Conservation (phyloP, 2,329 filamentous ascomycete species). For the Endocalyx cinctus region DNA sequence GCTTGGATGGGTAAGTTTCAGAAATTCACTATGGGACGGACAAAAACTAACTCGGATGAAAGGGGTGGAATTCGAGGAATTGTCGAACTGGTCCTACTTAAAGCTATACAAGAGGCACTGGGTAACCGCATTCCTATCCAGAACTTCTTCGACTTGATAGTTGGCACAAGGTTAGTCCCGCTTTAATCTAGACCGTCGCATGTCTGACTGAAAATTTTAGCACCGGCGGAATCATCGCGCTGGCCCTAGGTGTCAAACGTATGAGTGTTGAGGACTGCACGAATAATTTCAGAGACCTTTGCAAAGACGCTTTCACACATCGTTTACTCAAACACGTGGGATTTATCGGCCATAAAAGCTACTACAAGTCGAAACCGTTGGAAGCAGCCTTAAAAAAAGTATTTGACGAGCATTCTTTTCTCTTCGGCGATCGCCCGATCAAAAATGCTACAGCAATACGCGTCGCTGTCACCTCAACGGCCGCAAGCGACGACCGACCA, state of each 20-base stretch:
- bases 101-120: conserved; percentile 24
- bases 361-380: conserved; percentile 27
- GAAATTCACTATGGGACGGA: too few species aligned
- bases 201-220: conserved; percentile 4
- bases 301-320: conserved; percentile 23
- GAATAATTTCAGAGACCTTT: conserved; percentile 27
- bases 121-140: conserved; percentile 25
- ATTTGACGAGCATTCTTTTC: conserved; percentile 26
- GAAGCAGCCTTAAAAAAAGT: conserved; percentile 21
- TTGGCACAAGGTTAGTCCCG: conserved; percentile 25
- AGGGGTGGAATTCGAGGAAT: conserved; percentile 27
- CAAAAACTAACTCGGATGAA: too few species aligned
- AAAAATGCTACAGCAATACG: conserved; percentile 17
- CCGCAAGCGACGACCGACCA: conserved; percentile 15
- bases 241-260: conserved; percentile 27
- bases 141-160: conserved; percentile 28
- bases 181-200: not conserved
- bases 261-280: conserved; percentile 24
- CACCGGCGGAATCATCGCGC: conserved; percentile 26
- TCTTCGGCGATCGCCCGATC: conserved; percentile 22
- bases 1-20: conserved; percentile 28
- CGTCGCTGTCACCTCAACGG: conserved; percentile 24
- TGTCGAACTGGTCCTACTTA: conserved; percentile 24
- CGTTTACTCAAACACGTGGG: too few species aligned
- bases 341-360: conserved; percentile 26